Evolutionary conservation across 257 asterid species (phyloP).

Genomic region (Nicotiana sylvestris): DNA sequence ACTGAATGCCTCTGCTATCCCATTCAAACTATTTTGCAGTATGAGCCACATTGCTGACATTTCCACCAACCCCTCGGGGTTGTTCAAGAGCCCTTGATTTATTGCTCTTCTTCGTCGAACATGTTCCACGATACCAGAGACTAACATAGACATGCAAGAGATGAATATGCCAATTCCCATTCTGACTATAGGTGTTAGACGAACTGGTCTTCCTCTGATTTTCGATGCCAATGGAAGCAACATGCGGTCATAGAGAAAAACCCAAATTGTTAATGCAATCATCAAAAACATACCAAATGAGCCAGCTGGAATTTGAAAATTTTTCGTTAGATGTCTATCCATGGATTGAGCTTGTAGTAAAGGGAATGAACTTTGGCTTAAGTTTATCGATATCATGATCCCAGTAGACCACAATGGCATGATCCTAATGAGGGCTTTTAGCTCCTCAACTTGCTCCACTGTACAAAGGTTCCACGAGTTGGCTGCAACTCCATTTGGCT

Average conservation of each 20-base stretch:
- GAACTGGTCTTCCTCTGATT: conserved; percentile 35
- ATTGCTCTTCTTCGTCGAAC: conserved; percentile 43
- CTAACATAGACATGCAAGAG: conserved; percentile 43
- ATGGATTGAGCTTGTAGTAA: conserved; percentile 13
- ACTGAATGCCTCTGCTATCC: conserved; percentile 58
- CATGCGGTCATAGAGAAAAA: conserved; percentile 42
- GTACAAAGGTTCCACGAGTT: conserved; percentile 32
- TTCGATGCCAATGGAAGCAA: conserved; percentile 52
- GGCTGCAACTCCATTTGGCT: conserved; percentile 21
- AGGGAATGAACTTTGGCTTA: conserved; percentile 13
- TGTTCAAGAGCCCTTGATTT: conserved; percentile 32
- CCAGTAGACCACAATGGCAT: conserved; percentile 31
- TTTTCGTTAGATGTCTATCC: conserved; percentile 3
- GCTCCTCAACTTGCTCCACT: conserved; percentile 34
- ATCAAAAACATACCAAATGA: conserved; percentile 19
- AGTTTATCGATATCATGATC: conserved; percentile 10
- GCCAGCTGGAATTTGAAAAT: conserved; percentile 10
- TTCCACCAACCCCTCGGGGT: conserved; percentile 33
- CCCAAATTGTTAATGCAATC: conserved; percentile 39
- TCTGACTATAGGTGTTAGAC: conserved; percentile 35
- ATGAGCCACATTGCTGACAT: conserved; percentile 72
- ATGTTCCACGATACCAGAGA: conserved; percentile 46
- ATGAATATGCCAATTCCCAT: conserved; percentile 59
- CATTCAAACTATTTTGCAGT: conserved; percentile 41
- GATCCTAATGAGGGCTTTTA: conserved; percentile 25